Evolutionary conservation across 192 early-diverging fungal species (phyloP).

Genomic region (Backusella circina): DNA sequence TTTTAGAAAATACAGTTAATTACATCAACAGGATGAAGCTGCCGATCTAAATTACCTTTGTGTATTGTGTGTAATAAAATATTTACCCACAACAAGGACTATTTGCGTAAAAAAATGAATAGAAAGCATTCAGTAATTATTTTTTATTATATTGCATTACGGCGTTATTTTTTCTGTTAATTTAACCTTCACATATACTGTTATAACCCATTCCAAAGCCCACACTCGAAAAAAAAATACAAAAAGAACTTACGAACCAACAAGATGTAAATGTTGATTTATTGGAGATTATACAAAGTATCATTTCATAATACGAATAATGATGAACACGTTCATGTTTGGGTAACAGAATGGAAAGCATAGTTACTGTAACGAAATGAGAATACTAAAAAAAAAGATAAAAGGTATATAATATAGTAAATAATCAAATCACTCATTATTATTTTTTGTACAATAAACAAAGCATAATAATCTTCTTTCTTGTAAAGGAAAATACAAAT

Average conservation of each 20-base stretch:
- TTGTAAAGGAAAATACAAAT: neutral
- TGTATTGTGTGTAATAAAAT: neutral
- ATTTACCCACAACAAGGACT: neutral
- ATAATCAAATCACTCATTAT: neutral
- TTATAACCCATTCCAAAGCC: neutral
- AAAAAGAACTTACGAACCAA: no score
- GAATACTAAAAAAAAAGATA: neutral
- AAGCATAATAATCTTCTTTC: neutral
- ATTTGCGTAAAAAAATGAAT: neutral
- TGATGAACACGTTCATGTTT: neutral
- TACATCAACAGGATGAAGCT: neutral
- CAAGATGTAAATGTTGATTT: neutral
- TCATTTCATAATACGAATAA: neutral
- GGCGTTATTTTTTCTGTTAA: neutral
- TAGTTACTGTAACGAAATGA: neutral
- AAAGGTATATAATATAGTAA: neutral
- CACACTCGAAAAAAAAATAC: neutral
- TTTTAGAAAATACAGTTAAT: neutral
- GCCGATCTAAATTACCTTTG: neutral
- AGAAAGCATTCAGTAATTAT: neutral
- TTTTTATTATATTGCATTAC: neutral
- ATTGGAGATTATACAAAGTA: neutral
- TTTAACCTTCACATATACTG: neutral
- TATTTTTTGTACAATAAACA: neutral
- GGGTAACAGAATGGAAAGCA: neutral